Evolutionary conservation across 116 monocot species (phyloP).

Genomic region (Papilionanthe hybrid): DNA sequence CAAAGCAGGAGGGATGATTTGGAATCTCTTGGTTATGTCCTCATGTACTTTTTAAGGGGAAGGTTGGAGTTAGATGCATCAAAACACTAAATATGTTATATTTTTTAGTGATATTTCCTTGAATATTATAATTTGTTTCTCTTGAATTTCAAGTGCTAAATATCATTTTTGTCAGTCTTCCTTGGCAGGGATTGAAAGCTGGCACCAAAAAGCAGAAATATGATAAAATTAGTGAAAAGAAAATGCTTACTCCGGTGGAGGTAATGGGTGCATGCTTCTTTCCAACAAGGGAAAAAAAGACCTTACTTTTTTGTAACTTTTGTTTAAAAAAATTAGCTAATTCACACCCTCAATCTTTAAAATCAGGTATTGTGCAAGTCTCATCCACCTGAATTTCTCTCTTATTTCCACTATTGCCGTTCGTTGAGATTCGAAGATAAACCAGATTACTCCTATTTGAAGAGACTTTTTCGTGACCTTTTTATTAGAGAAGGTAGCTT

Average conservation of each 20-base stretch:
- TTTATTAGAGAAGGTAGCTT: conserved; percentile 13
- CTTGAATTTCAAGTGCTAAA: background rate
- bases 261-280: background rate
- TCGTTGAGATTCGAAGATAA: conserved; percentile 14
- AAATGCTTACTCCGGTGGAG: conserved; percentile 19
- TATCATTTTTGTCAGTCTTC: conserved; percentile 5
- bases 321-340: background rate
- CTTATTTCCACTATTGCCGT: conserved; percentile 12
- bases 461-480: conserved; percentile 10
- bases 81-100: background rate
- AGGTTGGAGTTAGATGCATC: conserved; percentile 20
- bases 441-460: conserved; percentile 13
- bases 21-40: conserved; percentile 60
- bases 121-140: background rate
- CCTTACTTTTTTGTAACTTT: background rate
- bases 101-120: background rate
- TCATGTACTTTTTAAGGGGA: conserved; percentile 64
- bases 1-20: conserved; percentile 54
- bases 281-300: background rate
- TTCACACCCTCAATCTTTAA: background rate
- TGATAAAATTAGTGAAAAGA: conserved; percentile 25
- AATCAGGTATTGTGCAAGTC: conserved; percentile 9
- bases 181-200: conserved; percentile 25
- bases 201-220: conserved; percentile 28
- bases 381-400: conserved; percentile 11